These are phyloP conservation scores for Nidula niveotomentosa DNA, from an alignment of 1,284 basidiomycete species.

Conservation along the genomic window DNA sequence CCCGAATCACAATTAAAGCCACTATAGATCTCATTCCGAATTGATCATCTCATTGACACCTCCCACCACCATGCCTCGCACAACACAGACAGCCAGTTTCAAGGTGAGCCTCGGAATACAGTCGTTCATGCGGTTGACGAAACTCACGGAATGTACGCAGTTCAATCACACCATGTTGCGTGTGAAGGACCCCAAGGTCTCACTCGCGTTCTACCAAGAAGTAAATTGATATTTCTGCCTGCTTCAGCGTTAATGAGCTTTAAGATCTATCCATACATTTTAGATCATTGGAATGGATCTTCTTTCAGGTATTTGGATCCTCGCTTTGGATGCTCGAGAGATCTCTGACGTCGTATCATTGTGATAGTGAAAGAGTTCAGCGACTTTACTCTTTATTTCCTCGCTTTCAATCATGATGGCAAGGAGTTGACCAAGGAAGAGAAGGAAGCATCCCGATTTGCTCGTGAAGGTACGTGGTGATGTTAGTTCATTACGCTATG, in stretches of 20 bases:
- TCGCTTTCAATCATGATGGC: slow-evolving; percentile 67
- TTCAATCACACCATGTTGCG: slow-evolving; percentile 93
- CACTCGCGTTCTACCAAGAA: slow-evolving; percentile 76
- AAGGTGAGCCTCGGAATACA: neutral
- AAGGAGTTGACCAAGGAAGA: slow-evolving; percentile 47
- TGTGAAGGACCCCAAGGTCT: slow-evolving; percentile 85
- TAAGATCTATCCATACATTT: slow-evolving; percentile 4
- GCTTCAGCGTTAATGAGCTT: too few relatives aligned
- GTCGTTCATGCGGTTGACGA: neutral
- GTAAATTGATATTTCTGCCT: slow-evolving; percentile 27
- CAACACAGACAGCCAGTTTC: neutral
- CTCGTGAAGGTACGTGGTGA: slow-evolving; percentile 60
- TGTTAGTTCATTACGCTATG: neutral
- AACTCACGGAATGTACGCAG: slow-evolving; percentile 29
- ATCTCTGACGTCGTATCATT: neutral
- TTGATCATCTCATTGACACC: too few relatives aligned
- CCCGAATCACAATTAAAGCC: too few relatives aligned
- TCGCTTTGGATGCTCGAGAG: neutral
- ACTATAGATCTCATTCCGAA: too few relatives aligned
- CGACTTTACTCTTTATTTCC: slow-evolving; percentile 82
- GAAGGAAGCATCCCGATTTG: slow-evolving; percentile 43
- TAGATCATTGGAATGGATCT: slow-evolving; percentile 88
- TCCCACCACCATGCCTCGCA: neutral
- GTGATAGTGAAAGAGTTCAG: slow-evolving; percentile 45
- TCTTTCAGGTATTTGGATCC: slow-evolving; percentile 46